Percentiles rank a stretch among this genome's conserved stretches.
Evolutionary conservation across 108 stramenopile genomes (phyloP).

Genomic region (Skeletonema potamos): DNA sequence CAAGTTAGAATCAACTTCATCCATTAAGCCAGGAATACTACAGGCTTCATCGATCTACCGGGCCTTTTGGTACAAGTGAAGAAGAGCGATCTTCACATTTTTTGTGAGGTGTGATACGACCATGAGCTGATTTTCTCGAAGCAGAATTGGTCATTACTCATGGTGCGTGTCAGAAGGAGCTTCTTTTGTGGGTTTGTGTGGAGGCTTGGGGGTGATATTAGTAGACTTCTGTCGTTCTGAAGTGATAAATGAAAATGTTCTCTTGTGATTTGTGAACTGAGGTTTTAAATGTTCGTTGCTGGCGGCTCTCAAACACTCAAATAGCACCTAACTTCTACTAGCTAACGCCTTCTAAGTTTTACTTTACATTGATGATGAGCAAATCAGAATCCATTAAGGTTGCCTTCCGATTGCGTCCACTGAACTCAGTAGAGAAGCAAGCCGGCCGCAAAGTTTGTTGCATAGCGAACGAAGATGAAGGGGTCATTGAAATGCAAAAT

Average conservation of each 20-base stretch:
- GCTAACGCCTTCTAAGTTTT: too few relatives aligned
- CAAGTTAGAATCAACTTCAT: neutral
- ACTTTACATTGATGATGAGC: conserved; percentile 29
- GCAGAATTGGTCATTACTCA: too few relatives aligned
- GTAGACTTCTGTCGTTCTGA: too few relatives aligned
- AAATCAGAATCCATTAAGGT: conserved; percentile 86
- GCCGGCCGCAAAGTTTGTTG: conserved; percentile 71
- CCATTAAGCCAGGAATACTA: neutral
- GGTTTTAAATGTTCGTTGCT: too few relatives aligned
- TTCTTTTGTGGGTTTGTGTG: too few relatives aligned
- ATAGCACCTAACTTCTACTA: too few relatives aligned
- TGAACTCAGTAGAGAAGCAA: conserved; percentile 90
- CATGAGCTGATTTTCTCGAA: neutral
- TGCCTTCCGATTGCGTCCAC: conserved; percentile 93
- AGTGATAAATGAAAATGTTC: too few relatives aligned
- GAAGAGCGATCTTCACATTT: conserved; percentile 1
- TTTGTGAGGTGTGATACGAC: neutral
- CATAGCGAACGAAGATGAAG: conserved; percentile 60
- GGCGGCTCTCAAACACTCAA: too few relatives aligned
- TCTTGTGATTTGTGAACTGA: too few relatives aligned
- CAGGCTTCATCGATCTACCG: neutral
- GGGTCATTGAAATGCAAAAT: conserved; percentile 67
- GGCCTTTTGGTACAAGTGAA: neutral
- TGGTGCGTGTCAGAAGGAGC: too few relatives aligned
- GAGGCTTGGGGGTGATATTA: too few relatives aligned